phyloP scores from a whole-genome alignment of 176 grass and related monocot genomes.

The Phoenix dactylifera region DNA sequence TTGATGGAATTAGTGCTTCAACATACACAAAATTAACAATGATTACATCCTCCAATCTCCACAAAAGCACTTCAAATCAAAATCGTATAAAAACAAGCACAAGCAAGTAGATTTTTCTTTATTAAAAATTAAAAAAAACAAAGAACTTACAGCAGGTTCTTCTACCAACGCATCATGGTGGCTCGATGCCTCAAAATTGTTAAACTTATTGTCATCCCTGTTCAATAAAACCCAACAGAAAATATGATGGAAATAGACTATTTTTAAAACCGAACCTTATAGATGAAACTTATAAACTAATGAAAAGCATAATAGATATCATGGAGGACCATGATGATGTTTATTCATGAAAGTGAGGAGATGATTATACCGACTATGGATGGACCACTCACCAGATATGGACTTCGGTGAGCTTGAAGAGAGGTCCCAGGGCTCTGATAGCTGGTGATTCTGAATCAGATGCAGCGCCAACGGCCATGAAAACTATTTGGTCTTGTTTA shows the following conservation, averaged over 20 bases:
- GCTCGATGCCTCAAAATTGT: constrained; percentile 1
- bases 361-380: neutral
- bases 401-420: constrained; percentile 59
- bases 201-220: constrained; percentile 58
- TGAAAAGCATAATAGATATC: neutral
- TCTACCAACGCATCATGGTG: constrained; percentile 9
- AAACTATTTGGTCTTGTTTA: no score
- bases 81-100: neutral
- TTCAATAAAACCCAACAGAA: constrained; percentile 9
- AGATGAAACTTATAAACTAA: neutral
- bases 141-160: constrained; percentile 1
- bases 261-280: neutral
- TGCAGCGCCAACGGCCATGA: no score
- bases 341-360: neutral
- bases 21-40: neutral
- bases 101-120: neutral
- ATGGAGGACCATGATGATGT: neutral
- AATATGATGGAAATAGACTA: neutral
- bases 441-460: constrained; percentile 8
- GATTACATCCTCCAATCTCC: neutral
- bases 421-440: constrained; percentile 42
- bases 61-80: neutral
- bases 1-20: neutral
- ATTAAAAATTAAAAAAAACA: neutral
- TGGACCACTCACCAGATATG: constrained; percentile 42